Conservation (phyloP, 164 flowering plant genomes). For the Annona squamosa region DNA sequence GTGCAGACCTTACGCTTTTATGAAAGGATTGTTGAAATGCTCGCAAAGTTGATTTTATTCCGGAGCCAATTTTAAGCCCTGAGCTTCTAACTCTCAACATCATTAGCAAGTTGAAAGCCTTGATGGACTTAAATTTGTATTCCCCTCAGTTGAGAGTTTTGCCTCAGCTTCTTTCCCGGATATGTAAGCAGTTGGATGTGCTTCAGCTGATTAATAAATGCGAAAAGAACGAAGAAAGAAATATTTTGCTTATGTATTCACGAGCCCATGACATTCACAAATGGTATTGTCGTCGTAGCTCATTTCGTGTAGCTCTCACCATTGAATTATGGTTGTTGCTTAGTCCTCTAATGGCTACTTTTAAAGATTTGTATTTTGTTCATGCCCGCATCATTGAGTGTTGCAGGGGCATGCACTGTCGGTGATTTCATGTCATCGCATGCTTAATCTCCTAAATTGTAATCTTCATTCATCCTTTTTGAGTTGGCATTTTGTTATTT, state of each 20-base stretch:
- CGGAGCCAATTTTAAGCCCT: not conserved
- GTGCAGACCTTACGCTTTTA: not conserved
- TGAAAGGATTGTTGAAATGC: not conserved
- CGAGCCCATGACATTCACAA: too few species aligned
- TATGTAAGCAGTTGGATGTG: not conserved
- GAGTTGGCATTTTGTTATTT: too few species aligned
- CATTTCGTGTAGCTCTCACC: too few species aligned
- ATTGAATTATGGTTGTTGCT: too few species aligned
- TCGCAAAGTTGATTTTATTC: not conserved
- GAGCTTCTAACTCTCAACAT: not conserved
- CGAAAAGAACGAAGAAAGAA: not conserved
- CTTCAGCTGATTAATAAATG: not conserved
- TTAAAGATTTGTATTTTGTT: too few species aligned
- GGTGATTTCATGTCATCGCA: too few species aligned
- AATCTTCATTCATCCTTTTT: too few species aligned
- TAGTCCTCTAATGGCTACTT: too few species aligned
- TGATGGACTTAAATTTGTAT: not conserved
- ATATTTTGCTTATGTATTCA: not conserved
- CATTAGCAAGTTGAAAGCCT: not conserved
- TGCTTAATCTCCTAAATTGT: too few species aligned
- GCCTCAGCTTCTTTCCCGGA: not conserved
- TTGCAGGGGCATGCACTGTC: too few species aligned
- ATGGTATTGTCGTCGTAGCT: too few species aligned
- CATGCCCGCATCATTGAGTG: too few species aligned
- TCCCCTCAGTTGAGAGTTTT: not conserved